Base-by-base conservation (phyloP, 2,329 filamentous ascomycete genomes). In the Monosporascus sp. region DNA sequence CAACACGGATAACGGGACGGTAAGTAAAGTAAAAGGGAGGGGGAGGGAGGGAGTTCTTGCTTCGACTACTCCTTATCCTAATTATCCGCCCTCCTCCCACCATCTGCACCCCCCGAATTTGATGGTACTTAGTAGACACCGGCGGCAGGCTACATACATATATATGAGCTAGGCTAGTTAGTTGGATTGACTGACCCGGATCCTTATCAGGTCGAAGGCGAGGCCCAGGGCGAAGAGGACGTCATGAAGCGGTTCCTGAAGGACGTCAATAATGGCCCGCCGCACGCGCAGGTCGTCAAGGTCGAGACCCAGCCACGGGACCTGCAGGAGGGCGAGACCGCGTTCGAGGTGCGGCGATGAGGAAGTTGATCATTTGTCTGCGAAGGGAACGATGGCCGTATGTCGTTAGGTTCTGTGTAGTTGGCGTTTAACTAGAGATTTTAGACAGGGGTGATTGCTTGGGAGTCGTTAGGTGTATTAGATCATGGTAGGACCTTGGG, bases 151-250 rank as follows among this genome's bases (percentile, higher is more conserved):
- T 9, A 27, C 25, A 27, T 27, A 27, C 25, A 27, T 27, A 27
- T 9, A 7, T 5, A 27, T 27, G 25, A 27, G 25, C 25, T 27
- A 27, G 25, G 25, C n/a, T 3, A 14, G 42, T 22, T 25, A 14
- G 22, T 22, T 45, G 14, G 17, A 18, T 42, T 9, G 39, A 11
- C 20, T 20, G 11, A 41, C 34, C 27, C n/a, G 48, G 18, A 49
- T 60, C 51, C 56, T 48, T 46, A 70, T 62, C 47, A 96, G 90
- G 92, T 97, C 47, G 84, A 90, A 65, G 93, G 93, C 25, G 92
- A 97, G 72, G 91, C 86, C 5, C 93, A 97, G 68, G 92, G 90
- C 31, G 76, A 81, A 2, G 77, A 84, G 1, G 78, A 83, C 1
- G 71, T 79, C 2, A 68, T 97, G 25, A 71, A 83, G 50, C 80